Base-by-base conservation (phyloP, 495 filamentous ascomycete genomes). In the Hypomontagnella submonticulosa region DNA sequence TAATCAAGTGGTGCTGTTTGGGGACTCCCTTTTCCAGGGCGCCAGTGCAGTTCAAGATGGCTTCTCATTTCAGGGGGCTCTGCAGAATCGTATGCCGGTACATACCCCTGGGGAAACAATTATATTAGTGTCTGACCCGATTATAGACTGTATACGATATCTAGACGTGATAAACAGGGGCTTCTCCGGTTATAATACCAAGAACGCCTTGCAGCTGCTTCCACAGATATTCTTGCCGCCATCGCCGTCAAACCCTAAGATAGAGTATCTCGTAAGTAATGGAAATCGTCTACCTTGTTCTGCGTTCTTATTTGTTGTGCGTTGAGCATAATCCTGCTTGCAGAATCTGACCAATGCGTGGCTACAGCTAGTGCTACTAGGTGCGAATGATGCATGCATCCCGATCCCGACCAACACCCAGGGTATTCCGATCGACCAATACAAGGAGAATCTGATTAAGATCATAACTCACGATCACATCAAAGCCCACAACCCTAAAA, bases 321-420 rank as follows among this genome's bases (percentile, higher is more conserved):
- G 12, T 36, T 36, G 16, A 23, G 42, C 15, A 15, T 41, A 65
- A 19, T 46, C 2, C 36, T 43, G 19, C 38, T 36, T 30, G 15
- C 18, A 13, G 12, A 23, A 49, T 64, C 69, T 73, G 34, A 68
- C 49, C 5, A 53, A 52, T 52, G 23, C 6, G 11, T 70, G 23
- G 16, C 42, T 38, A 20, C 52, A 94, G 90, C 81, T 88, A 18
- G 79, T 97, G 63, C 92, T 95, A 69, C 87, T 96, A 59, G 93
- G 93, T 13, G 90, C 93, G 69, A 97, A 97, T 71, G 93, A 97
- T 73, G 88, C 93, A 5, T 83, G 81, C 54, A 67, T 93, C n/a
- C 79, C 80, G 15, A 75, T 80, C 38, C 77, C 81, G 11, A 76
- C 75, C 16, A 85, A 80, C 56, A 74, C 77, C 4, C 93, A 96